phyloP scores from a whole-genome alignment of 192 early-diverging fungal species.

The Gigaspora rosea region DNA sequence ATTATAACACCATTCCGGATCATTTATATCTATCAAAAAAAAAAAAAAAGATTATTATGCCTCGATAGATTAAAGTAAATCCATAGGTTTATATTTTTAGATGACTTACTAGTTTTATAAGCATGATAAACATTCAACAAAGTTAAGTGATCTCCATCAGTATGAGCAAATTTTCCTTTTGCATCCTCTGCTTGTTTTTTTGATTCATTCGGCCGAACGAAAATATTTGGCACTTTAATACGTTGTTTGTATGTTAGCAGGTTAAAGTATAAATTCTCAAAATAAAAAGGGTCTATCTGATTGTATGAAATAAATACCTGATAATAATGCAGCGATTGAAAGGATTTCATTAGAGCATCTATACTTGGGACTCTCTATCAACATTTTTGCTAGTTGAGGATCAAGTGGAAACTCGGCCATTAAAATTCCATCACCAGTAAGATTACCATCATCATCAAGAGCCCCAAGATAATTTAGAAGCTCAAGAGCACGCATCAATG shows the following conservation, averaged over 20 bases:
- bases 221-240: slow-evolving; percentile 76
- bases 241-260: background rate
- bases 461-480: slow-evolving; percentile 93
- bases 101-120: slow-evolving; percentile 69
- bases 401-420: slow-evolving; percentile 99
- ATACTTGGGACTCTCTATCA: slow-evolving; percentile 83
- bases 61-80: background rate
- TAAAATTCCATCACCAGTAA: slow-evolving; percentile 77
- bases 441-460: slow-evolving; percentile 91
- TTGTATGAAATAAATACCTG: slow-evolving; percentile 40
- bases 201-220: slow-evolving; percentile 88
- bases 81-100: background rate
- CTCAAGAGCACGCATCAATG: slow-evolving; percentile 97
- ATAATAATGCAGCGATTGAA: slow-evolving; percentile 91
- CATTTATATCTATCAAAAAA: slow-evolving; percentile 46
- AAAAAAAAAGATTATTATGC: background rate
- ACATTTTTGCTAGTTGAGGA: slow-evolving; percentile 92
- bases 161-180: slow-evolving; percentile 91
- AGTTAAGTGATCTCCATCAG: slow-evolving; percentile 95
- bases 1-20: slow-evolving; percentile 89
- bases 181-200: slow-evolving; percentile 87
- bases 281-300: background rate
- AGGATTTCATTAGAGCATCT: slow-evolving; percentile 92
- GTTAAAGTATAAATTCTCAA: background rate
- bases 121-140: slow-evolving; percentile 96